Conservation (phyloP, 2,329 filamentous ascomycete genomes). For the Phialophora macrospora region DNA sequence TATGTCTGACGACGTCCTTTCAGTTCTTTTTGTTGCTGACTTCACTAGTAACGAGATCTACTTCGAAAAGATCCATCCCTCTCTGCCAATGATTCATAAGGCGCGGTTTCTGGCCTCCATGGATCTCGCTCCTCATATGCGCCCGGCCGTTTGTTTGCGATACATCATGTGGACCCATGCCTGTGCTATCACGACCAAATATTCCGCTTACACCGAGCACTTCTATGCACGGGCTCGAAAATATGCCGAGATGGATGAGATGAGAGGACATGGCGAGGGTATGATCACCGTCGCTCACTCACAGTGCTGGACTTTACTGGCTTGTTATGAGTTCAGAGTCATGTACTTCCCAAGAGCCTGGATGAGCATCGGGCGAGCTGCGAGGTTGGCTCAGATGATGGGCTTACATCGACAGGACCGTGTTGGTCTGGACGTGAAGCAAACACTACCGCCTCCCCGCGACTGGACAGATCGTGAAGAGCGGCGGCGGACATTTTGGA, state of each 20-base stretch:
- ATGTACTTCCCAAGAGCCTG: conserved; percentile 97
- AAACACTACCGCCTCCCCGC: conserved; percentile 80
- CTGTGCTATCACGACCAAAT: conserved; percentile 84
- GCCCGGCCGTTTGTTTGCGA: conserved; percentile 83
- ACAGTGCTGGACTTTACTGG: conserved; percentile 80
- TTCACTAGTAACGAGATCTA: conserved; percentile 73
- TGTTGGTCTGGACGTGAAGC: conserved; percentile 83
- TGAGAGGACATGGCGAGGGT: conserved; percentile 88
- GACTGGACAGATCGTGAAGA: conserved; percentile 97
- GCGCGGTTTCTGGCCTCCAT: conserved; percentile 85
- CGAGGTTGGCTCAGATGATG: conserved; percentile 88
- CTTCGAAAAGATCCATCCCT: conserved; percentile 88
- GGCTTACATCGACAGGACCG: conserved; percentile 87
- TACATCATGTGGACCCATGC: conserved; percentile 97
- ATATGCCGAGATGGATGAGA: conserved; percentile 85
- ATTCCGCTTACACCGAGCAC: conserved; percentile 75
- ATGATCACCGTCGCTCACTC: conserved; percentile 85
- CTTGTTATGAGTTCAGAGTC: conserved; percentile 91
- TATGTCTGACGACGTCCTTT: conserved; percentile 46
- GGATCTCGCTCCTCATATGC: conserved; percentile 82
- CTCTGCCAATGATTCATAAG: conserved; percentile 85
- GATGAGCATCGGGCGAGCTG: conserved; percentile 83
- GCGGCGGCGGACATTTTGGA: conserved; percentile 90
- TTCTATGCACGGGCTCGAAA: conserved; percentile 91
- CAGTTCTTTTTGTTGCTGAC: conserved; percentile 17